Base-by-base conservation (phyloP, 1,139 yeast genomes). In the Suhomyces bribrorum region DNA sequence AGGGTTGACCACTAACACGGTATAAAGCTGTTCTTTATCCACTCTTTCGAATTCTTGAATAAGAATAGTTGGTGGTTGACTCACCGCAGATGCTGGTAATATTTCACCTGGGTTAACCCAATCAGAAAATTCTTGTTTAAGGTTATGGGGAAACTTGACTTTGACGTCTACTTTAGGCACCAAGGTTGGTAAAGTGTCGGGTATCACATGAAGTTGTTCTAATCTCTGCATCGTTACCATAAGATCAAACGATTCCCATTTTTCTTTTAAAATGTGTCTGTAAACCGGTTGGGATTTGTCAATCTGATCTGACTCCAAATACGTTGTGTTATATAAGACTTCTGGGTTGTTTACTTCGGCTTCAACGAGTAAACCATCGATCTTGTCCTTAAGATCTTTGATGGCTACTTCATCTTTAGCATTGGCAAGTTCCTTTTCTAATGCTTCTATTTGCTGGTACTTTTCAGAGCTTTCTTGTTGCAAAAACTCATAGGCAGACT, bases 171-270 rank as follows among this genome's bases (percentile, higher is more conserved):
- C 94, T 46, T 73, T 66, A 14, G 98, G 97, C n/a, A 76, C 81
- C 42, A 92, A 64, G 0, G 97, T 88, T 16, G 97, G 94, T 57
- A 92, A 60, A 2, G 97, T 89, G 59, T 92, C 98, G 20, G 98
- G 98, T 47, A 94, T 86, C 36, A 88, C 88, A 36, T 77, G 77
- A 49, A 89, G 67, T 43, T 86, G 83, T 64, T 92, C 98, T 43
- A 94, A 64, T 66, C 97, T 81, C 67, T 92, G 97, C 87, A 87
- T 85, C 39, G 81, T 68, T 38, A 86, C 57, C 80, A 85, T 81
- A 61, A 79, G 75, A 34, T 78, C 83, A 48, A 82, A 71, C 7
- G 70, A 61, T 57, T 78, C 75, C 97, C 97, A 92, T 49, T 83
- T 76, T 45, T 83, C 66, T 52, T 77, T 68, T 40, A 86, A 78